Base-by-base conservation (phyloP, 306 rosid genomes). In the Cucurbita pepo region DNA sequence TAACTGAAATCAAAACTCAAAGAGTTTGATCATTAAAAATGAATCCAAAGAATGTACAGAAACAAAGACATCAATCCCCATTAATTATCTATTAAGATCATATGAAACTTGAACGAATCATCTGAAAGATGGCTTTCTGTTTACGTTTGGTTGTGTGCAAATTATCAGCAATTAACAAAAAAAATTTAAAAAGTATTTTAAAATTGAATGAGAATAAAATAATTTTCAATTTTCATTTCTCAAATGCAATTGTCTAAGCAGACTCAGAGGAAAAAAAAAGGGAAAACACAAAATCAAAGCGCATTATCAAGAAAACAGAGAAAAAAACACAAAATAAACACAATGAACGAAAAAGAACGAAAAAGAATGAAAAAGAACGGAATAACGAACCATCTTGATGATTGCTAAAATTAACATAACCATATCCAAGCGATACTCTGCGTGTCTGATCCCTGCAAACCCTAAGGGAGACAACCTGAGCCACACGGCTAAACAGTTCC, bases 351-450 rank as follows among this genome's bases (percentile, higher is more conserved):
- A 9, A 22, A 38, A 48, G 6, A 66, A 38, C 19, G 3, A 13
- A 7, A 8, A 21, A 8, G 0, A 5, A 14, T 7, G 22, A 56
- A 1, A 40, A 4, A 10, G 5, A 69, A 57, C 5, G 1, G 59
- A 40, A 15, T 8, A 34, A 63, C 78, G 16, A 12, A 93, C 98
- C 97, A 8, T 93, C 96, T 21, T 86, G 91, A 6, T 84, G 71
- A 14, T 19, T 86, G 77, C 56, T 3, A 19, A 73, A 88, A 72
- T 93, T 93, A 74, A 93, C 98, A 54, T 90, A 93, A 52, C 85
- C 96, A 63, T 93, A 93, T 56, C 97, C 98, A 8, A 93, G 98
- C 18, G 98, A 92, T 54, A 78, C 79, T 70, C 86, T 77, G 48
- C 63, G 82, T 5, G 75, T 54, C 79, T 84, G 91, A 82, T 90